Percentiles rank a stretch among this genome's conserved stretches.
Conservation (phyloP, 1,284 basidiomycete species). For the Rhizopogon parksii region DNA sequence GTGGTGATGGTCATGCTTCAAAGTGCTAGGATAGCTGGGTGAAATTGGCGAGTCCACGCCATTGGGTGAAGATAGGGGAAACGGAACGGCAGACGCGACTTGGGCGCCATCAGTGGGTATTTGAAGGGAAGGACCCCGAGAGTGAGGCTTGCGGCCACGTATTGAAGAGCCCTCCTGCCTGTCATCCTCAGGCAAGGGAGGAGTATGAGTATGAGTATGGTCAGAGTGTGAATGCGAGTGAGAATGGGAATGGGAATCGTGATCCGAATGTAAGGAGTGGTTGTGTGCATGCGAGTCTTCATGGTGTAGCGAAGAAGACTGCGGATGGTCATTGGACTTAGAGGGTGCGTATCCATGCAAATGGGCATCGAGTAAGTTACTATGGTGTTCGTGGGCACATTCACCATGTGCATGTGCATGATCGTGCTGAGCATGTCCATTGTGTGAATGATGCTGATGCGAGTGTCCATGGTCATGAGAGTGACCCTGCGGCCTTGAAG, state of each 20-base stretch:
- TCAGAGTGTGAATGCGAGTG: conserved; percentile 17
- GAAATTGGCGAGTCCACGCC: conserved; percentile 27
- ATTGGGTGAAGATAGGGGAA: conserved; percentile 36
- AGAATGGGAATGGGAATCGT: conserved; percentile 10
- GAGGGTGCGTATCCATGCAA: conserved; percentile 22
- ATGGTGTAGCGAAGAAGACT: conserved; percentile 5
- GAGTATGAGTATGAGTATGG: conserved; percentile 27
- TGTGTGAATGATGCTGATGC: conserved; percentile 21
- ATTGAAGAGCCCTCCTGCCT: conserved; percentile 12
- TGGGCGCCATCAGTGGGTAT: conserved; percentile 17
- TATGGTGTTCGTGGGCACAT: conserved; percentile 9
- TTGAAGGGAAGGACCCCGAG: conserved; percentile 28
- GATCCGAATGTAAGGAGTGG: conserved; percentile 9
- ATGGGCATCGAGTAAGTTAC: conserved; percentile 16
- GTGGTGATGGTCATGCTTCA: conserved; percentile 27
- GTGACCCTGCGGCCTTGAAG: conserved; percentile 38
- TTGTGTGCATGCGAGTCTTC: conserved; percentile 13
- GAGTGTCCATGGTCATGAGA: conserved; percentile 33
- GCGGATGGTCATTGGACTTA: conserved; percentile 22
- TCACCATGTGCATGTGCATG: conserved; percentile 12
- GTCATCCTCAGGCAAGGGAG: conserved; percentile 6
- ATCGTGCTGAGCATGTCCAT: conserved; percentile 14
- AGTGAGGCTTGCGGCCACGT: conserved; percentile 28
- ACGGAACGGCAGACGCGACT: conserved; percentile 70
- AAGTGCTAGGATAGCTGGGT: conserved; percentile 28